Conservation (phyloP, 345 rosid genomes). For the Salix suchowensis region DNA sequence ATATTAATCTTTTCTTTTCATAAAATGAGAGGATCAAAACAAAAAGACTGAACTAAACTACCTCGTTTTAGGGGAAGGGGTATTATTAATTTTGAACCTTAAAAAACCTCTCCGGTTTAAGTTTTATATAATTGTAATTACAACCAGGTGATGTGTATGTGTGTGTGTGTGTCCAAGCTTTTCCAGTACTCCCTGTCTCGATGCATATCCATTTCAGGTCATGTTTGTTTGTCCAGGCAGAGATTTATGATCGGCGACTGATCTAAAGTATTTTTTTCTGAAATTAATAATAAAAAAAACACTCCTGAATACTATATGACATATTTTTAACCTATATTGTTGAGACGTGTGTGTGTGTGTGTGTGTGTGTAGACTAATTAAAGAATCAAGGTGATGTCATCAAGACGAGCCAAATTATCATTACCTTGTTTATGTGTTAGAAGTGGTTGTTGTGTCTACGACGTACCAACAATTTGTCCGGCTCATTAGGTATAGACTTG, state of each 20-base stretch:
- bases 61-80: too few relatives aligned
- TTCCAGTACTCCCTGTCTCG: background rate
- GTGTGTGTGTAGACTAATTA: background rate
- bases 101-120: too few relatives aligned
- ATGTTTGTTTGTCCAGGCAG: background rate
- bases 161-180: too few relatives aligned
- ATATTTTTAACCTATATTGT: slow-evolving; percentile 19
- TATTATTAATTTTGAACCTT: too few relatives aligned
- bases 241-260: background rate
- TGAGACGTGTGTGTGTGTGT: background rate
- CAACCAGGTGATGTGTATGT: too few relatives aligned
- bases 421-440: background rate
- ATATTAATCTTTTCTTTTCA: too few relatives aligned
- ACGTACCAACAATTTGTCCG: background rate
- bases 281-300: slow-evolving; percentile 13
- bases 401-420: background rate
- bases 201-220: background rate
- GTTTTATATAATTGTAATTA: too few relatives aligned
- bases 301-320: background rate
- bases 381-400: background rate
- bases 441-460: background rate
- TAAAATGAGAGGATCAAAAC: too few relatives aligned
- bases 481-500: background rate
- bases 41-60: too few relatives aligned
- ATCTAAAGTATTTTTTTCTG: slow-evolving; percentile 1